A percentile compares a stretch with the other conserved stretches of the same genome.
Evolutionary conservation across 2,329 filamentous ascomycete species (phyloP).

Genomic region (Diaporthe sp.): DNA sequence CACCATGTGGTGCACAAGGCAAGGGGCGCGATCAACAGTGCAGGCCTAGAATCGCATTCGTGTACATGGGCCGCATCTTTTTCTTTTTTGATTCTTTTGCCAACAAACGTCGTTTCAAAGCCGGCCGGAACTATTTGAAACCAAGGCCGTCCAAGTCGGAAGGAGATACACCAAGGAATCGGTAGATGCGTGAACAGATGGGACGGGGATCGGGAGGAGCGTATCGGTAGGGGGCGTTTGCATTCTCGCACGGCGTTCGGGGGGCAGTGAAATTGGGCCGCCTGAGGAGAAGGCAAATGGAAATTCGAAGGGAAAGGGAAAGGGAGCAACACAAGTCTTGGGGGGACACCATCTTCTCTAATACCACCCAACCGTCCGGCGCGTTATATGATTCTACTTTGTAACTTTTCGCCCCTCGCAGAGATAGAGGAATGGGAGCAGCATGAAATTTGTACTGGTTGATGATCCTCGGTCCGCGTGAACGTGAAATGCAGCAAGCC

Average conservation of each 20-base stretch:
- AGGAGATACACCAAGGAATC: not conserved
- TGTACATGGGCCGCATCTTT: not conserved
- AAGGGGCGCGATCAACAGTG: too few species aligned
- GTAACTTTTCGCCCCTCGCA: not conserved
- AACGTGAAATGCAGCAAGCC: not conserved
- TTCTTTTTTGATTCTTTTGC: not conserved
- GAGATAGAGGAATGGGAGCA: not conserved
- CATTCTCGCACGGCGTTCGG: slow-evolving; percentile 32
- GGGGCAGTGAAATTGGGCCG: not conserved
- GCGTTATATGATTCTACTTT: not conserved
- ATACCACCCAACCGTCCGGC: slow-evolving; percentile 12
- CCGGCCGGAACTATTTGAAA: not conserved
- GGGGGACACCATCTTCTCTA: not conserved
- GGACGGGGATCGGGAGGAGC: not conserved
- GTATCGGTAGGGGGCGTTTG: slow-evolving; percentile 3
- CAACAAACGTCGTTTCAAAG: not conserved
- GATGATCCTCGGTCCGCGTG: not conserved
- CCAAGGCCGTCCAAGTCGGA: not conserved
- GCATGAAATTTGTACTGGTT: not conserved
- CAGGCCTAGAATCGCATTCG: not conserved
- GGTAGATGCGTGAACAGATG: not conserved
- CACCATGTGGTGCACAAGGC: not conserved
- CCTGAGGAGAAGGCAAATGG: not conserved
- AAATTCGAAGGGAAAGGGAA: not conserved
- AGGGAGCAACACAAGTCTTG: not conserved